phyloP scores from a whole-genome alignment of 139 green algal species.

The Micromonas commoda region DNA sequence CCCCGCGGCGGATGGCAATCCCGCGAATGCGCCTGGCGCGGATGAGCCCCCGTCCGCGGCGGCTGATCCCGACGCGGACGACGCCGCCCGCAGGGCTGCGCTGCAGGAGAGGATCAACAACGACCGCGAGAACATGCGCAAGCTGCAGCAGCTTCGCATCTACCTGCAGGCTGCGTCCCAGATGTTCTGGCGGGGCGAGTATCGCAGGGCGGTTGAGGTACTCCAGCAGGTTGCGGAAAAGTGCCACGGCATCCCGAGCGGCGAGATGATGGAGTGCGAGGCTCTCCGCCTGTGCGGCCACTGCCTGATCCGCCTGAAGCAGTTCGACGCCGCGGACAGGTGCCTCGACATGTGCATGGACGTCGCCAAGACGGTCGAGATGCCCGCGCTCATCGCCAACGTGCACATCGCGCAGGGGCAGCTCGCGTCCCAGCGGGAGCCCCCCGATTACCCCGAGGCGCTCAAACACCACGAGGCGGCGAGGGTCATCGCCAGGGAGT shows the following conservation, averaged over 20 bases:
- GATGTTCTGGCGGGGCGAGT: background rate
- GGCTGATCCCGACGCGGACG: too few species aligned
- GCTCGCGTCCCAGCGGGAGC: background rate
- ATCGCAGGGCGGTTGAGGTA: background rate
- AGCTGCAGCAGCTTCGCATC: background rate
- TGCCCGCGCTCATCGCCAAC: background rate
- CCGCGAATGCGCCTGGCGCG: background rate
- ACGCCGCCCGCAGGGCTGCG: background rate
- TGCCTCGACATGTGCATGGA: background rate
- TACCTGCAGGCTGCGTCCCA: background rate
- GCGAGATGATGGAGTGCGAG: background rate
- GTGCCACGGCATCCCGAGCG: background rate
- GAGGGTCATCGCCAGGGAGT: too few species aligned
- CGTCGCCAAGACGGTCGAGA: background rate
- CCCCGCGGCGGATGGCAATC: background rate
- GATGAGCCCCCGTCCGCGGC: too few species aligned
- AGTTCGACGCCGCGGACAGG: background rate
- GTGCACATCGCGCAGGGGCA: background rate
- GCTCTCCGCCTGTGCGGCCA: background rate
- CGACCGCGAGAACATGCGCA: background rate
- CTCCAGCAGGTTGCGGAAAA: background rate
- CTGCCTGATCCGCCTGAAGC: background rate
- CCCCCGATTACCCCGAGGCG: background rate
- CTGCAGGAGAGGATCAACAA: background rate
- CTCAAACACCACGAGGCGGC: background rate